These are phyloP conservation scores for Lipomyces starkeyi DNA, from an alignment of 805 yeast species.

Conservation along the genomic window DNA sequence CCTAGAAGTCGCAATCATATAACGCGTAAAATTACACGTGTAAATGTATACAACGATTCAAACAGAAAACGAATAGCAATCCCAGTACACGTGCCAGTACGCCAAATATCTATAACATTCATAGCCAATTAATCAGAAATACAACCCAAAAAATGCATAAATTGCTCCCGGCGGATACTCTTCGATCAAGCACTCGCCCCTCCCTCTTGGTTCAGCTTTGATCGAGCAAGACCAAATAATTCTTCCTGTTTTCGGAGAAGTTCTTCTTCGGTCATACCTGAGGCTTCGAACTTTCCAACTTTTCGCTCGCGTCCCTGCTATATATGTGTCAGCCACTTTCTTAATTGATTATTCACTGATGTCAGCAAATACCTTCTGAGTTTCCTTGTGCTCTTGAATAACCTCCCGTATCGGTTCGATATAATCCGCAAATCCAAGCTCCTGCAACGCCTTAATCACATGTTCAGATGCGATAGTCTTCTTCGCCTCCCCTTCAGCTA, in stretches of 20 bases:
- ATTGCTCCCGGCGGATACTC: background rate
- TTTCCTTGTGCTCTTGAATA: slow-evolving; percentile 84
- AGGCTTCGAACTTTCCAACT: slow-evolving; percentile 89
- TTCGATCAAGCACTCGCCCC: slow-evolving; percentile 2
- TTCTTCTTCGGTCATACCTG: slow-evolving; percentile 93
- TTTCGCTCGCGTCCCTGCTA: slow-evolving; percentile 73
- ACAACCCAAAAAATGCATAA: background rate
- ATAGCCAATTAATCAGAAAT: background rate
- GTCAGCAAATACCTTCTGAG: slow-evolving; percentile 61
- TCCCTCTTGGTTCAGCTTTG: slow-evolving; percentile 27
- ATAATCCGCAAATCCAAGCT: slow-evolving; percentile 85
- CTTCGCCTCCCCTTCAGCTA: slow-evolving; percentile 94
- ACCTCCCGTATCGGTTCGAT: slow-evolving; percentile 80
- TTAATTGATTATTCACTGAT: background rate
- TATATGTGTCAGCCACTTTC: background rate
- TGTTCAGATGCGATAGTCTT: slow-evolving; percentile 97
- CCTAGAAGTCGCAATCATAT: background rate
- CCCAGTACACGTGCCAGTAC: slow-evolving; percentile 3
- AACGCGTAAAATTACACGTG: background rate
- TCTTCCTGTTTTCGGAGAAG: slow-evolving; percentile 90
- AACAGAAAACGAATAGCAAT: background rate
- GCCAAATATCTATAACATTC: slow-evolving; percentile 3
- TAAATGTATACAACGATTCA: background rate
- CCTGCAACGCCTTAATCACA: slow-evolving; percentile 85
- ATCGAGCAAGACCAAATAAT: slow-evolving; percentile 76